Conservation (phyloP, 164 flowering plant genomes). For the Magnolia kwangsiensis region DNA sequence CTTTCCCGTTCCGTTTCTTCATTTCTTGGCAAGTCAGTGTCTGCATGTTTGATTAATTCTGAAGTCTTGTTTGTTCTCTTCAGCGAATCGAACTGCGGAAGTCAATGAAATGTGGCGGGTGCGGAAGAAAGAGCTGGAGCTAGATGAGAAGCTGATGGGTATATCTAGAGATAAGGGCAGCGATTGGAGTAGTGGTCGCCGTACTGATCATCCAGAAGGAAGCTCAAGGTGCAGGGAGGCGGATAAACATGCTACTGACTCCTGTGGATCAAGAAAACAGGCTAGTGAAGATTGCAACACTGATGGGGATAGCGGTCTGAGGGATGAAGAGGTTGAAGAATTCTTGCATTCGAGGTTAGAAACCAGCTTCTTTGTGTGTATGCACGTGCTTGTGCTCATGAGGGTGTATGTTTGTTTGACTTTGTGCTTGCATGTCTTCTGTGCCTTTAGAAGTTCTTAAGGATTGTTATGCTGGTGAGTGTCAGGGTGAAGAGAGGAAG, state of each 20-base stretch:
- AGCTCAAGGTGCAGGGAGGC: constrained; percentile 17
- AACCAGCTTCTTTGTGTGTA: background rate
- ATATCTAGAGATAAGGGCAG: constrained; percentile 31
- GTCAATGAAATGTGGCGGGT: constrained; percentile 89
- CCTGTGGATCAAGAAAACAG: constrained; percentile 39
- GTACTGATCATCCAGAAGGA: constrained; percentile 19
- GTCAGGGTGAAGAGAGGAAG: constrained; percentile 85
- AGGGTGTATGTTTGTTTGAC: background rate
- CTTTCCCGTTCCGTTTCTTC: background rate
- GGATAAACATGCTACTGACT: constrained; percentile 18
- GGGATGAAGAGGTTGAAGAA: constrained; percentile 74
- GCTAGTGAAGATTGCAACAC: constrained; percentile 20
- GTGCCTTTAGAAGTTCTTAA: too few species aligned
- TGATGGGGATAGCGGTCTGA: constrained; percentile 48
- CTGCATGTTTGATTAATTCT: background rate
- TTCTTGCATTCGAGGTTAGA: constrained; percentile 73
- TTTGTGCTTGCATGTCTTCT: too few species aligned
- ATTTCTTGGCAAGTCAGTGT: background rate
- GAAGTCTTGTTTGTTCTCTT: background rate
- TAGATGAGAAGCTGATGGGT: constrained; percentile 49
- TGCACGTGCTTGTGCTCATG: background rate
- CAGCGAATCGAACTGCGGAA: constrained; percentile 87
- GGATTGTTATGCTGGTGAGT: background rate
- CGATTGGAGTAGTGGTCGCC: constrained; percentile 15
- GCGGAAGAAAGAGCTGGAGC: constrained; percentile 70